phyloP scores from a whole-genome alignment of 495 filamentous ascomycete genomes.

The Rhizodiscina lignyota region DNA sequence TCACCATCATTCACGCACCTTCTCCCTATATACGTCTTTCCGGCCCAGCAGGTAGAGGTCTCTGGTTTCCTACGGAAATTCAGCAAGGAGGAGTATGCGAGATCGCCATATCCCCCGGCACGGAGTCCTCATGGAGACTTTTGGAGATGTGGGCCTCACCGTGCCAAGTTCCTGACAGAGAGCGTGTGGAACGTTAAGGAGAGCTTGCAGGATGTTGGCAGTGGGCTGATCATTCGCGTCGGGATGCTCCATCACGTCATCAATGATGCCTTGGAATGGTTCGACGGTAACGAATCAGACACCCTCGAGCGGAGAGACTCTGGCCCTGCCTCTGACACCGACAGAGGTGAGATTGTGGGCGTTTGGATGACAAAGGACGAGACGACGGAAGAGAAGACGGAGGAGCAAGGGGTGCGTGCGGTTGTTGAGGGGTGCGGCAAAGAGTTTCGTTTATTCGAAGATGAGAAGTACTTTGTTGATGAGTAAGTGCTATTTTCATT shows the following conservation, averaged over 20 bases:
- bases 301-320: too few relatives aligned
- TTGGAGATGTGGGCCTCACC: slow-evolving; percentile 51
- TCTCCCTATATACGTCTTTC: slow-evolving; percentile 47
- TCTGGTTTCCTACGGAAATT: slow-evolving; percentile 40
- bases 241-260: slow-evolving; percentile 38
- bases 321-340: not conserved
- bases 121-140: slow-evolving; percentile 37
- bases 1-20: slow-evolving; percentile 43
- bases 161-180: slow-evolving; percentile 50
- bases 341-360: slow-evolving; percentile 11
- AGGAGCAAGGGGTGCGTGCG: slow-evolving; percentile 34
- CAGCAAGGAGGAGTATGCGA: not conserved
- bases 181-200: slow-evolving; percentile 50
- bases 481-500: slow-evolving; percentile 43
- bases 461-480: slow-evolving; percentile 61
- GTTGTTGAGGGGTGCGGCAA: slow-evolving; percentile 29
- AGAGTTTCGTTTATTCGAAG: slow-evolving; percentile 41
- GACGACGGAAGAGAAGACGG: slow-evolving; percentile 43
- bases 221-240: slow-evolving; percentile 44
- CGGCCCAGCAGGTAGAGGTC: slow-evolving; percentile 49
- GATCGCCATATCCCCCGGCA: slow-evolving; percentile 41
- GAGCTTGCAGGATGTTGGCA: slow-evolving; percentile 33
- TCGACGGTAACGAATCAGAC: slow-evolving; percentile 13
- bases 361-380: slow-evolving; percentile 56
- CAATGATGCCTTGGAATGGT: slow-evolving; percentile 29